phyloP scores from a whole-genome alignment of 2,329 filamentous ascomycete genomes.

The Rosellinia necatrix region DNA sequence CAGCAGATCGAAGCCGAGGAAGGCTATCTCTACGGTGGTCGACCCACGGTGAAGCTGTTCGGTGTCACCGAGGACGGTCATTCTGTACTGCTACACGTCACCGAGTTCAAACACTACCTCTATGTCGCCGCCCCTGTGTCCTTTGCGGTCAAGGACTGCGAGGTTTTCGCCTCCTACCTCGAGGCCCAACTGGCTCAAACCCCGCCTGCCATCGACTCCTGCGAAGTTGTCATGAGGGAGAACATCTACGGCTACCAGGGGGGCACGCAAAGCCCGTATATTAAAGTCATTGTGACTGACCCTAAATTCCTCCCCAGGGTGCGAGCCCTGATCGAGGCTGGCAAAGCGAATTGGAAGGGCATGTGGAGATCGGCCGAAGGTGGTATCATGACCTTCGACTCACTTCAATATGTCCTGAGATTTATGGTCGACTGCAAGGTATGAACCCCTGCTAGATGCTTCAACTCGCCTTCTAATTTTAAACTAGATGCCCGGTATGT shows the following conservation, averaged over 20 bases:
- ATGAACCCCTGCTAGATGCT: conserved; percentile 32
- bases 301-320: conserved; percentile 82
- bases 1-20: conserved; percentile 97
- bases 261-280: conserved; percentile 86
- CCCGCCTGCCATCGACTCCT: conserved; percentile 75
- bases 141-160: conserved; percentile 79
- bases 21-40: conserved; percentile 77
- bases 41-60: conserved; percentile 84
- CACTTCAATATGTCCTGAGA: conserved; percentile 88
- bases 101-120: conserved; percentile 93
- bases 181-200: conserved; percentile 78
- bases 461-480: conserved; percentile 25
- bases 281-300: conserved; percentile 92
- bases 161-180: conserved; percentile 77
- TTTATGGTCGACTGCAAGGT: conserved; percentile 98
- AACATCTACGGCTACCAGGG: conserved; percentile 95
- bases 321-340: conserved; percentile 73
- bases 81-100: conserved; percentile 93
- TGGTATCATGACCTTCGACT: conserved; percentile 90
- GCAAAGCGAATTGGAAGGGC: conserved; percentile 84
- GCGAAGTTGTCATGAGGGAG: conserved; percentile 81
- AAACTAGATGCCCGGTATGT: conserved; percentile 83
- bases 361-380: conserved; percentile 76
- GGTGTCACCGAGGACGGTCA: conserved; percentile 84
- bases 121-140: conserved; percentile 86